Evolutionary conservation across 441 rosid species (phyloP), one percentile per base, ranked within the genome.

Genomic region (Syzygium malaccense): DNA sequence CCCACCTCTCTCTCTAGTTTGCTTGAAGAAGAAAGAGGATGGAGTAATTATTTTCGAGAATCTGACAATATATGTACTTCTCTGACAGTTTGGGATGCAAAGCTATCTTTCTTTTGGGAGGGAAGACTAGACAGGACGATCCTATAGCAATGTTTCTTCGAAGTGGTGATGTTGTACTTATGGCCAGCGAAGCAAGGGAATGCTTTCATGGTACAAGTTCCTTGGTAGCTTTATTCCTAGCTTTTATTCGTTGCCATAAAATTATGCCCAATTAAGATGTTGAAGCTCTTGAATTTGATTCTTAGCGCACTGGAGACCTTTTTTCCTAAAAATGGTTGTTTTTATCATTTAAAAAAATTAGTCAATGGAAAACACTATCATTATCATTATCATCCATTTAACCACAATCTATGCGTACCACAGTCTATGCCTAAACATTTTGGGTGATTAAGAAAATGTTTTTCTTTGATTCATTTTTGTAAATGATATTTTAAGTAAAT

Each of bases 131-230:
- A 92, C 93, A 95, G 62, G 99, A 98, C 75, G 90, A 92, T 86
- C 98, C 99, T 23, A 88, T 92, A 71, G 98, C 98, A 75, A 96
- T 98, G 99, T 95, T 96, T 93, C 98, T 97, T 88, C 96, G 96
- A 89, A 97, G 98, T 90, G 99, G 99, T 55, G 99, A 98, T 93
- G 94, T 93, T 85, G 95, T 96, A 80, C 98, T 96, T 86, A 95
- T 96, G 98, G 98, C 98, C 23, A 96, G 98, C 92, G 98, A 96
- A 90, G 99, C 99, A 66, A 93, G 99, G 88, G 96, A 96, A 90
- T 98, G 98, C 91, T 98, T 92, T 93, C 99, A 96, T 87, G 99
- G 99, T 96, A 91, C 3, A 7, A 41, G 51, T 75, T 41, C 51
- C n/a, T 41, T 75, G 15, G 83, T n/a, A 41, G 51, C n/a, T 12